phyloP scores from a whole-genome alignment of 78 protist species.

The Cavenderia fasciculata region DNA sequence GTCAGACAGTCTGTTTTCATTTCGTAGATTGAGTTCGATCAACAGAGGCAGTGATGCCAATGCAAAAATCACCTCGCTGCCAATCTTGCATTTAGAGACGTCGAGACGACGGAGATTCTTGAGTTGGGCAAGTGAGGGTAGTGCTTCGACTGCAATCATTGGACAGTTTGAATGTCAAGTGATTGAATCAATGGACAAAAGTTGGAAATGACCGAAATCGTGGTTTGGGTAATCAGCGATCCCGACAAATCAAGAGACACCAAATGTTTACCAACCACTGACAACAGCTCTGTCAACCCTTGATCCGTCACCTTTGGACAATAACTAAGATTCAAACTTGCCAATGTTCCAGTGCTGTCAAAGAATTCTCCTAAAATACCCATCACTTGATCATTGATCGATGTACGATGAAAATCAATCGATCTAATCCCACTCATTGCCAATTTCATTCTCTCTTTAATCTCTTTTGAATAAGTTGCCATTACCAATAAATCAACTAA shows the following conservation, averaged over 20 bases:
- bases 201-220: constrained; percentile 25
- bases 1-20: constrained; percentile 36
- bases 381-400: constrained; percentile 4
- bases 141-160: constrained; percentile 8
- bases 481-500: constrained; percentile 33
- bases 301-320: constrained; percentile 51
- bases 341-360: constrained; percentile 17
- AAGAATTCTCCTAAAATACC: constrained; percentile 15
- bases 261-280: constrained; percentile 31
- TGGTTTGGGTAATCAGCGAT: neutral
- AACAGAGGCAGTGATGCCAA: neutral
- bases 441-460: neutral
- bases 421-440: neutral
- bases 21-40: neutral
- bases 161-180: constrained; percentile 56
- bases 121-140: neutral
- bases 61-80: constrained; percentile 16
- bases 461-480: neutral
- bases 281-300: constrained; percentile 39
- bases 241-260: neutral
- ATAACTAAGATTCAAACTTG: constrained; percentile 20
- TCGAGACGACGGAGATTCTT: constrained; percentile 15
- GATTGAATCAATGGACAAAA: constrained; percentile 32
- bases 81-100: constrained; percentile 47
- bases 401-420: constrained; percentile 1